These are phyloP conservation scores for Pseudozyma pruni DNA, from an alignment of 1,284 basidiomycete species.

Conservation along the genomic window DNA sequence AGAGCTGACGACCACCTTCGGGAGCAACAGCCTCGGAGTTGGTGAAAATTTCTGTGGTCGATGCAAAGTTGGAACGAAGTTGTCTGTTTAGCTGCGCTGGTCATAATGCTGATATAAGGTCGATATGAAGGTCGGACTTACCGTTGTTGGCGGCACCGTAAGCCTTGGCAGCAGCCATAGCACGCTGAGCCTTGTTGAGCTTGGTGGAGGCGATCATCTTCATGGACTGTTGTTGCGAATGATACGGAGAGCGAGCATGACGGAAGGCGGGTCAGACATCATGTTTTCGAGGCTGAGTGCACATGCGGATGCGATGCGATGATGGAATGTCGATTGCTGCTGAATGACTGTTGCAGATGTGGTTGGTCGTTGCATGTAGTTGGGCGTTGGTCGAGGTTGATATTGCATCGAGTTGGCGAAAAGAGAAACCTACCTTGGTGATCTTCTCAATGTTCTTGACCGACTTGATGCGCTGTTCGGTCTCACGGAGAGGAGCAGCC, in stretches of 20 bases:
- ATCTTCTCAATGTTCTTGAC: slow-evolving; percentile 98
- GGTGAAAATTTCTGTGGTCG: slow-evolving; percentile 61
- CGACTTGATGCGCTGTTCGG: slow-evolving; percentile 95
- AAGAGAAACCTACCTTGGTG: slow-evolving; percentile 79
- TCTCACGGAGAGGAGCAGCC: slow-evolving; percentile 96
- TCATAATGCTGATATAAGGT: not conserved
- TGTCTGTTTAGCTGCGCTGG: not conserved
- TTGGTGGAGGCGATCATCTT: slow-evolving; percentile 96
- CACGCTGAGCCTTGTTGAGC: slow-evolving; percentile 86
- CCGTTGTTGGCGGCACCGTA: slow-evolving; percentile 94
- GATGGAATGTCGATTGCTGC: not conserved
- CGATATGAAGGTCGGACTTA: slow-evolving; percentile 66
- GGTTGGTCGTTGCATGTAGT: no score
- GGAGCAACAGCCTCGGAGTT: slow-evolving; percentile 62
- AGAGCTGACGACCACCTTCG: slow-evolving; percentile 63
- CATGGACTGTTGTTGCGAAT: slow-evolving; percentile 80
- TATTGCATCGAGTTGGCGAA: not conserved
- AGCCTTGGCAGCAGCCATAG: slow-evolving; percentile 91
- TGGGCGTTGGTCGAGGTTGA: not conserved
- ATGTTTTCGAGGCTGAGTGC: not conserved
- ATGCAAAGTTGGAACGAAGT: not conserved
- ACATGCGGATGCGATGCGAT: not conserved
- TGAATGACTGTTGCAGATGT: not conserved
- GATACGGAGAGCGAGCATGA: not conserved
- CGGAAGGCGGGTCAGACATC: slow-evolving; percentile 7